A percentile compares a stretch with the other conserved stretches of the same genome.
Conservation (phyloP, 2,329 filamentous ascomycete species). For the Zymoseptoria brevis region DNA sequence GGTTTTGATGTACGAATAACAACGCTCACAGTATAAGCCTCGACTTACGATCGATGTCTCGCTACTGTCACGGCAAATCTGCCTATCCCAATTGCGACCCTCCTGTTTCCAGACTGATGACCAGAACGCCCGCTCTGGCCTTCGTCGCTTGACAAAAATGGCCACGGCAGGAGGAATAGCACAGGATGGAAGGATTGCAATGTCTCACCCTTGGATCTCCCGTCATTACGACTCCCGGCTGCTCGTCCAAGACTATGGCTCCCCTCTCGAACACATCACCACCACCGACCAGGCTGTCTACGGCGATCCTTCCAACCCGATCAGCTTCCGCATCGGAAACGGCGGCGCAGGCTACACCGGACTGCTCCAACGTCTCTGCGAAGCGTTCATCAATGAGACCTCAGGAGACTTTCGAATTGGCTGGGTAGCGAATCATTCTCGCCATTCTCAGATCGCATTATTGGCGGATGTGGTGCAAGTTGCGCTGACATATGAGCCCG, state of each 20-base stretch:
- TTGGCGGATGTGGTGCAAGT: constrained; percentile 18
- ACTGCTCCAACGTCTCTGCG: constrained; percentile 10
- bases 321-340: constrained; percentile 19
- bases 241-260: constrained; percentile 1
- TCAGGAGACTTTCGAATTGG: constrained; percentile 14
- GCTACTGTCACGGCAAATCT: neutral
- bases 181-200: neutral
- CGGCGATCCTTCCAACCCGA: constrained; percentile 9
- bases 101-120: neutral
- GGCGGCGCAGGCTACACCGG: constrained; percentile 21
- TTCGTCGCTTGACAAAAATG: neutral
- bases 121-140: neutral
- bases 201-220: constrained; percentile 10
- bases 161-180: neutral
- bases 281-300: constrained; percentile 10
- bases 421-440: constrained; percentile 20
- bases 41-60: neutral
- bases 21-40: neutral
- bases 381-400: constrained; percentile 10
- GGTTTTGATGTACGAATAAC: neutral
- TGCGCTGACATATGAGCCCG: constrained; percentile 21
- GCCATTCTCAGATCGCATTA: constrained; percentile 19
- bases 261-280: constrained; percentile 5
- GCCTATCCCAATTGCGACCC: neutral
- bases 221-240: constrained; percentile 9